A percentile compares a stretch with the other conserved stretches of the same genome.
Conservation (phyloP, 2,329 filamentous ascomycete species). For the Sporothrix brasiliensis region DNA sequence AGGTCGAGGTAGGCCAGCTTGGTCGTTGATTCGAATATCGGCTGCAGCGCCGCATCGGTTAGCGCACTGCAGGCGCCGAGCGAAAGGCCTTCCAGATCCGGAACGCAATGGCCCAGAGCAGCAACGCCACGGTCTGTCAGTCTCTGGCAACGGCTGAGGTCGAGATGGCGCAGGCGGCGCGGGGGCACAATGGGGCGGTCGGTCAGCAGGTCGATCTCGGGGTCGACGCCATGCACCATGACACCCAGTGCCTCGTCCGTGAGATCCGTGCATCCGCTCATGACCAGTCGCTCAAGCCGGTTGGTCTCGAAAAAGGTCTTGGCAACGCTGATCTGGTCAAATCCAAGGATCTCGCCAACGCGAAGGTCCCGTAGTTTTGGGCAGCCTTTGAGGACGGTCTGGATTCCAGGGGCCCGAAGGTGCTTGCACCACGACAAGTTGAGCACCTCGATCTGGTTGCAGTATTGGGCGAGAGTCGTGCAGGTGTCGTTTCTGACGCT, state of each 20-base stretch:
- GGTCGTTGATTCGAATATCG: slow-evolving; percentile 74
- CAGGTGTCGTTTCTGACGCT: slow-evolving; percentile 82
- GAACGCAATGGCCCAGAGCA: slow-evolving; percentile 72
- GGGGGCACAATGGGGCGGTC: slow-evolving; percentile 74
- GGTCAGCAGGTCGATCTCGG: slow-evolving; percentile 79
- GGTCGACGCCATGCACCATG: slow-evolving; percentile 74
- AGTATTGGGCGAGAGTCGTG: slow-evolving; percentile 80
- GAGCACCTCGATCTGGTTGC: slow-evolving; percentile 77
- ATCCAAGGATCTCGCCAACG: slow-evolving; percentile 78
- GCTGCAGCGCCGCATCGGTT: slow-evolving; percentile 71
- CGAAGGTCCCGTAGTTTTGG: slow-evolving; percentile 74
- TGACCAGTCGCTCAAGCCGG: slow-evolving; percentile 75
- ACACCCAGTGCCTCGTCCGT: slow-evolving; percentile 72
- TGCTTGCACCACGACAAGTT: slow-evolving; percentile 94
- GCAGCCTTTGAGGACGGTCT: slow-evolving; percentile 72
- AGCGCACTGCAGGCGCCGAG: slow-evolving; percentile 76
- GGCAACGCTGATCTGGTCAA: slow-evolving; percentile 73
- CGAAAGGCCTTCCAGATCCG: slow-evolving; percentile 78
- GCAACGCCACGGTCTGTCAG: slow-evolving; percentile 75
- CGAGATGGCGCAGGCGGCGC: slow-evolving; percentile 78
- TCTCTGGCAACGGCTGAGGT: slow-evolving; percentile 75
- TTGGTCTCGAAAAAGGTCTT: slow-evolving; percentile 77
- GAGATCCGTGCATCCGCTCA: slow-evolving; percentile 78
- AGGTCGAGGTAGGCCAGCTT: slow-evolving; percentile 83
- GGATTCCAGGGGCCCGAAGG: slow-evolving; percentile 76